Conservation (phyloP, 2,329 filamentous ascomycete genomes). For the Amesomyces nigricolor region DNA sequence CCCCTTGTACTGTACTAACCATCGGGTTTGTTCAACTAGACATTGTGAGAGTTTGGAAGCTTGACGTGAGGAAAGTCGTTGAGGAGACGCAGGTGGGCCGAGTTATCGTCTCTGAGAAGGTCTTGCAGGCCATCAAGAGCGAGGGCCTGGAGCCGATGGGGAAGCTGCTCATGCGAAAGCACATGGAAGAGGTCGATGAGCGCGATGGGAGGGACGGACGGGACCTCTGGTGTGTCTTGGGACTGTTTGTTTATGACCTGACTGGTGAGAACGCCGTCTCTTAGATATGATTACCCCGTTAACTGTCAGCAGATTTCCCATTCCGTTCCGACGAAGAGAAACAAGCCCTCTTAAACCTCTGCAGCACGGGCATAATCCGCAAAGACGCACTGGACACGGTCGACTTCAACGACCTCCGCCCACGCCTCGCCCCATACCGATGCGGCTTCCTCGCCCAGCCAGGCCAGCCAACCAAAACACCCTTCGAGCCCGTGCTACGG, state of each 20-base stretch:
- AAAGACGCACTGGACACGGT: neutral
- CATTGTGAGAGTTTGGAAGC: neutral
- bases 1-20: neutral
- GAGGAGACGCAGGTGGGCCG: neutral
- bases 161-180: conserved; percentile 5
- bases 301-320: neutral
- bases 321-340: neutral
- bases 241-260: conserved; percentile 8
- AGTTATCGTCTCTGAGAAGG: neutral
- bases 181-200: conserved; percentile 3
- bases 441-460: conserved; percentile 1
- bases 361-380: neutral
- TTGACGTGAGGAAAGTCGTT: neutral
- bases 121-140: neutral
- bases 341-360: neutral
- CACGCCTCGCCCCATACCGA: neutral
- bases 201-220: conserved; percentile 9
- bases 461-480: neutral
- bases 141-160: neutral
- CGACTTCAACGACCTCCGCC: neutral
- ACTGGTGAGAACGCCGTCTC: neutral
- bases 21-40: neutral
- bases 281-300: too few species aligned
- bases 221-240: conserved; percentile 5
- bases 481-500: too few species aligned